phyloP scores from a whole-genome alignment of 2,329 filamentous ascomycete genomes.

The Neoarthrinium moseri region DNA sequence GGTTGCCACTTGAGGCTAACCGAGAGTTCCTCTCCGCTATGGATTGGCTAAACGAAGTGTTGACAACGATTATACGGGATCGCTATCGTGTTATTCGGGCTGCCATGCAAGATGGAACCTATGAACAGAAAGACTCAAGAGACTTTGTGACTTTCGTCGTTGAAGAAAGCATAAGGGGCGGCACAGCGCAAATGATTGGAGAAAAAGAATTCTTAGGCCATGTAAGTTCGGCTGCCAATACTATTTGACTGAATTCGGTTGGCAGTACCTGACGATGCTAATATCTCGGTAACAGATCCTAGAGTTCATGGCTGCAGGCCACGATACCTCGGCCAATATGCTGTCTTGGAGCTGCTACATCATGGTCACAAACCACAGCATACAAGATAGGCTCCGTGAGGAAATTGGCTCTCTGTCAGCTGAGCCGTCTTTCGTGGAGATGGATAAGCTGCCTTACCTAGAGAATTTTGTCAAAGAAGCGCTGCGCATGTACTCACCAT shows the following conservation, averaged over 20 bases:
- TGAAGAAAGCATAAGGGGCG: slow-evolving; percentile 14
- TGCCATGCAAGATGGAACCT: background rate
- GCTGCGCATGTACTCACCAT: slow-evolving; percentile 32
- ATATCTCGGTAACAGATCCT: slow-evolving; percentile 11
- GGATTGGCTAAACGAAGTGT: slow-evolving; percentile 10
- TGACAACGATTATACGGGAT: background rate
- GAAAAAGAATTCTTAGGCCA: slow-evolving; percentile 14
- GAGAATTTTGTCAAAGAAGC: slow-evolving; percentile 38
- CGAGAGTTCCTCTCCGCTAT: slow-evolving; percentile 12
- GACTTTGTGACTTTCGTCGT: slow-evolving; percentile 14
- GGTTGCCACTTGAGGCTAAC: slow-evolving; percentile 14
- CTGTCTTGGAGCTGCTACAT: slow-evolving; percentile 15
- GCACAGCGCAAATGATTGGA: slow-evolving; percentile 13
- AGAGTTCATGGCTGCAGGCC: slow-evolving; percentile 14
- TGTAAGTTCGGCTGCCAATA: background rate
- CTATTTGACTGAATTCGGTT: too few relatives aligned
- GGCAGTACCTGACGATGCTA: too few relatives aligned
- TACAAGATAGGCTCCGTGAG: slow-evolving; percentile 11
- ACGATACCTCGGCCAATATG: slow-evolving; percentile 15
- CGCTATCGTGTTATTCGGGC: background rate
- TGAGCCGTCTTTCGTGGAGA: slow-evolving; percentile 9
- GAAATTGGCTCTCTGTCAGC: slow-evolving; percentile 6
- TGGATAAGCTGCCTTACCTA: slow-evolving; percentile 31
- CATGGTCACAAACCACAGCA: slow-evolving; percentile 10
- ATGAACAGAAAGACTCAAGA: slow-evolving; percentile 6